Conservation (phyloP, 106 monocot genomes). For the Ottelia alismoides region DNA sequence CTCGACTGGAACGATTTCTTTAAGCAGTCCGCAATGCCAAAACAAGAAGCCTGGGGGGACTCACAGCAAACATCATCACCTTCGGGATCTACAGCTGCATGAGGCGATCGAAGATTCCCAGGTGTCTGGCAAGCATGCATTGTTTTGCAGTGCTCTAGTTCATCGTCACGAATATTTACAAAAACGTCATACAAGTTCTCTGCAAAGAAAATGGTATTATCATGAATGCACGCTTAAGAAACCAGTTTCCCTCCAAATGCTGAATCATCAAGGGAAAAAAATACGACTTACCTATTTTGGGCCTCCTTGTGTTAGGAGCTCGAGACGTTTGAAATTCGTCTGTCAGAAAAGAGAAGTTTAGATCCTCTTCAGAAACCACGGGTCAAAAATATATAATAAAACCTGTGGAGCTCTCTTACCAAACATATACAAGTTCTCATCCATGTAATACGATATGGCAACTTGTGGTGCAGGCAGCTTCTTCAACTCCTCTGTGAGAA, state of each 20-base stretch:
- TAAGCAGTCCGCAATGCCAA: conserved; percentile 62
- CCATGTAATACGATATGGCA: conserved; percentile 90
- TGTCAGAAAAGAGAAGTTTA: conserved; percentile 7
- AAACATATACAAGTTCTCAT: conserved; percentile 84
- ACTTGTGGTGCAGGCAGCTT: conserved; percentile 61
- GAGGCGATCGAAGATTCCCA: conserved; percentile 83
- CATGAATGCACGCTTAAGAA: not conserved
- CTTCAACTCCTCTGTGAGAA: conserved; percentile 94
- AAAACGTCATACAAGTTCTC: conserved; percentile 96
- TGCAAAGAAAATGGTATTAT: conserved; percentile 8
- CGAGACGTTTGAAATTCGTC: conserved; percentile 96
- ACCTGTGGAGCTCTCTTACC: conserved; percentile 22
- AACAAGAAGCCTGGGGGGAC: conserved; percentile 30
- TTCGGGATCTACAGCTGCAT: conserved; percentile 19
- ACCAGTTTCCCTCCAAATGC: not conserved
- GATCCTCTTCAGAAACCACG: not conserved
- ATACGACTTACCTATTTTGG: conserved; percentile 50
- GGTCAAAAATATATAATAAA: not conserved
- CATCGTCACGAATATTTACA: conserved; percentile 79
- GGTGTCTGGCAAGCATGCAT: conserved; percentile 90
- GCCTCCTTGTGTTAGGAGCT: conserved; percentile 68
- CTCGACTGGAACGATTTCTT: conserved; percentile 54
- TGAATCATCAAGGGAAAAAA: not conserved
- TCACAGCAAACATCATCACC: conserved; percentile 26
- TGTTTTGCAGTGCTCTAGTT: conserved; percentile 91